Base-by-base conservation (phyloP, 495 filamentous ascomycete genomes). In the Tuber brumale region DNA sequence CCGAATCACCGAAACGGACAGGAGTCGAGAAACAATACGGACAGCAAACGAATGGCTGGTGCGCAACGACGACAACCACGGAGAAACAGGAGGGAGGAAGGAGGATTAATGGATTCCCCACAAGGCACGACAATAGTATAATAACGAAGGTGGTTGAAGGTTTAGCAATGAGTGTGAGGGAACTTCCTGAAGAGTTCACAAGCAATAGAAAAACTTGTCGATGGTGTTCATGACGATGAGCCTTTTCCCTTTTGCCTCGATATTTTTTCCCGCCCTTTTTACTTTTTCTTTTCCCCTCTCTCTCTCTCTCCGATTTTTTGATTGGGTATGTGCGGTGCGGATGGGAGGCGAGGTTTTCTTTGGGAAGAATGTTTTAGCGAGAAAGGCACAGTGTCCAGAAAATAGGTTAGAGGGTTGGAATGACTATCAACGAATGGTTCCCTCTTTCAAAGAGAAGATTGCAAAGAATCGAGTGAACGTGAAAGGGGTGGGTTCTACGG, bases 1-100 rank as follows among this genome's bases (percentile, higher is more conserved):
- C 77, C 70, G 77, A 75, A 73, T 74, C 72, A 75, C 77, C 71
- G 31, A 79, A 79, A 79, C 51, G 51, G 78, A 79, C 77, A 80
- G 76, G 77, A 78, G 76, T 66, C 27, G 16, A 35, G 57, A 66
- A 35, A 66, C 57, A 78, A 79, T 73, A 78, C 70, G 70, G 77
- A 75, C 72, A 72, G 48, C 48, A 44, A 79, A 48, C 61, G 77
- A 79, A 74, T 44, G 74, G 70, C 70, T 70, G 70, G 75, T 79
- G 76, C 75, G 72, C 72, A 72, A 77, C 70, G 73, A 77, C 70
- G 73, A 69, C 75, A 42, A 66, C 45, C 69, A 46, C 31, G 72
- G 27, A 66, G 27, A 14, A 31, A 31, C 16, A 18, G 57, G n/a
- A 31, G 57, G n/a, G 10, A 27, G 9, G n/a, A 9, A 27, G 9